These are phyloP conservation scores for Aureobasidium sp. DNA, from an alignment of 2,329 filamentous ascomycete genomes.

Conservation along the genomic window DNA sequence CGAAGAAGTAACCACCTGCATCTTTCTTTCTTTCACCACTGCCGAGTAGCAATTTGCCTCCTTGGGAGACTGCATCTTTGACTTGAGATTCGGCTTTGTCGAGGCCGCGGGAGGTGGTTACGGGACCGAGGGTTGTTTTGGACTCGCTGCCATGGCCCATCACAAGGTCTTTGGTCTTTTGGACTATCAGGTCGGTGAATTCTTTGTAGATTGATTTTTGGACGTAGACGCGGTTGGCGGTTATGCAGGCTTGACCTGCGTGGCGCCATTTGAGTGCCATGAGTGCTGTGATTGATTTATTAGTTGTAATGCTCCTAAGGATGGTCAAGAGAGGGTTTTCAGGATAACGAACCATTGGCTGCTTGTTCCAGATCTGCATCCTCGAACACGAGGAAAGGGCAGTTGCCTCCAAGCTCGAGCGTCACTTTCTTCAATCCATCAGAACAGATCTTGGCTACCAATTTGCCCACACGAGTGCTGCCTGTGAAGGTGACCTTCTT, in stretches of 20 bases:
- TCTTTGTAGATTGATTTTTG: slow-evolving; percentile 54
- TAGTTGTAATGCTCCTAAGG: not conserved
- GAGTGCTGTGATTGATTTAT: slow-evolving; percentile 23
- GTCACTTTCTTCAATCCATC: slow-evolving; percentile 57
- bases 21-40: slow-evolving; percentile 19
- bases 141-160: slow-evolving; percentile 53
- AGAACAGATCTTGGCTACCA: slow-evolving; percentile 51
- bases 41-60: slow-evolving; percentile 56
- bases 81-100: slow-evolving; percentile 54
- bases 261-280: slow-evolving; percentile 48
- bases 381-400: slow-evolving; percentile 56
- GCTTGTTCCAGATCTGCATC: slow-evolving; percentile 54
- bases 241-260: slow-evolving; percentile 57
- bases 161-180: slow-evolving; percentile 43
- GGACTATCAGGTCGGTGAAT: slow-evolving; percentile 47
- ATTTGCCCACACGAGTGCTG: slow-evolving; percentile 52
- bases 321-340: too few species aligned
- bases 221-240: slow-evolving; percentile 57
- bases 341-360: slow-evolving; percentile 30
- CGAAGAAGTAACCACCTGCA: slow-evolving; percentile 47
- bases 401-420: slow-evolving; percentile 57
- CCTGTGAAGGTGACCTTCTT: slow-evolving; percentile 58
- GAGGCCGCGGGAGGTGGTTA: slow-evolving; percentile 48
- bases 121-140: slow-evolving; percentile 52
- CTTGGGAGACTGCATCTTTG: slow-evolving; percentile 53